Conservation (phyloP, 1,139 yeast genomes). For the Lodderomyces orthopsilosis region DNA sequence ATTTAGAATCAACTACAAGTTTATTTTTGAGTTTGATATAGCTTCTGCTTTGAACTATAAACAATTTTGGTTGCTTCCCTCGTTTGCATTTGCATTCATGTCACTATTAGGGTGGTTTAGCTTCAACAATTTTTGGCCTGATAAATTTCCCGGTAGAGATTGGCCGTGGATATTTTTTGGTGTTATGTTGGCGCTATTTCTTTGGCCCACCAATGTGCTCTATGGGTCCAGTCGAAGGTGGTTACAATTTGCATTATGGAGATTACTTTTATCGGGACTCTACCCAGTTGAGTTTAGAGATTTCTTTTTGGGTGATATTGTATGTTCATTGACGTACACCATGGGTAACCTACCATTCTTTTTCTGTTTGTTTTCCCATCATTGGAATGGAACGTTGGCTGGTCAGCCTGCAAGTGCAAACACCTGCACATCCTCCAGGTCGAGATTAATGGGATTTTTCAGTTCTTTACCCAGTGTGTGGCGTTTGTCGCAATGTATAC, state of each 20-base stretch:
- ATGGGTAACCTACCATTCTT: slow-evolving; percentile 83
- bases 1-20: slow-evolving; percentile 81
- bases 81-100: slow-evolving; percentile 54
- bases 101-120: slow-evolving; percentile 73
- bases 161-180: slow-evolving; percentile 83
- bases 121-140: slow-evolving; percentile 67
- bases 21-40: slow-evolving; percentile 85
- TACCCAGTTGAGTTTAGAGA: slow-evolving; percentile 95
- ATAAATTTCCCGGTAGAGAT: slow-evolving; percentile 57
- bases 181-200: slow-evolving; percentile 42
- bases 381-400: slow-evolving; percentile 55
- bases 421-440: slow-evolving; percentile 74
- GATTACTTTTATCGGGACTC: slow-evolving; percentile 76
- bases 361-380: slow-evolving; percentile 73
- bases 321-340: slow-evolving; percentile 85
- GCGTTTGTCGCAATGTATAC: slow-evolving; percentile 84
- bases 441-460: slow-evolving; percentile 78
- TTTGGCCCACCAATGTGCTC: slow-evolving; percentile 62
- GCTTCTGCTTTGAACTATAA: slow-evolving; percentile 65
- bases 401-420: slow-evolving; percentile 30
- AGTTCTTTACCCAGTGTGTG: slow-evolving; percentile 83
- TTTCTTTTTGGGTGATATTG: slow-evolving; percentile 86
- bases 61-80: slow-evolving; percentile 64
- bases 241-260: slow-evolving; percentile 69
- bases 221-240: slow-evolving; percentile 64